Percentiles rank a stretch among this genome's conserved stretches.
Evolutionary conservation across 345 rosid species (phyloP).

Genomic region (Camelina neglecta): DNA sequence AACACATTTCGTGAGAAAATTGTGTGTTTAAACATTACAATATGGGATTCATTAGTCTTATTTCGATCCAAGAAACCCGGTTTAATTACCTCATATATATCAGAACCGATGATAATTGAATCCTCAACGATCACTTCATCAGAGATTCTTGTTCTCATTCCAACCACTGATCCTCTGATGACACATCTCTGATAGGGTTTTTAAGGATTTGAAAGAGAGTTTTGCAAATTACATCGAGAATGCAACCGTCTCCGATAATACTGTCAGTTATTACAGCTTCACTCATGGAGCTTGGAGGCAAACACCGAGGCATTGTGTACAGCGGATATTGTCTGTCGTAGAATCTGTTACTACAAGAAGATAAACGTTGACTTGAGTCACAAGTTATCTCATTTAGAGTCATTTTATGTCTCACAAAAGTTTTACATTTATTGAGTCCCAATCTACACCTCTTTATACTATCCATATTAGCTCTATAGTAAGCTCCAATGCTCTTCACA

Average conservation of each 20-base stretch:
- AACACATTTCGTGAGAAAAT: neutral
- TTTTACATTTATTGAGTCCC: conserved; percentile 44
- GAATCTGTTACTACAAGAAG: conserved; percentile 54
- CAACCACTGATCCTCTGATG: conserved; percentile 72
- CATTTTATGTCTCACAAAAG: conserved; percentile 12
- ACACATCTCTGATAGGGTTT: conserved; percentile 63
- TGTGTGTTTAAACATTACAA: neutral
- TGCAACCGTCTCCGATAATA: conserved; percentile 83
- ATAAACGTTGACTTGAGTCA: conserved; percentile 34
- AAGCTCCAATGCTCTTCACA: conserved; percentile 66
- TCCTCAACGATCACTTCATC: conserved; percentile 68
- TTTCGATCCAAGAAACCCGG: conserved; percentile 16
- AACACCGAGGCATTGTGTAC: conserved; percentile 69
- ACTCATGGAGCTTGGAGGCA: conserved; percentile 66
- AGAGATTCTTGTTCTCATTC: conserved; percentile 75
- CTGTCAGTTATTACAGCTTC: conserved; percentile 65
- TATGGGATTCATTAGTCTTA: neutral
- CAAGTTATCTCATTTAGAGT: conserved; percentile 23
- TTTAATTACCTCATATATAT: conserved; percentile 64
- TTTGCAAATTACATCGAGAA: conserved; percentile 61
- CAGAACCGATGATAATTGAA: conserved; percentile 80
- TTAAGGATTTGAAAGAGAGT: conserved; percentile 13
- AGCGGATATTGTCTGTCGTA: conserved; percentile 59
- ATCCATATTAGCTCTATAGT: conserved; percentile 81
- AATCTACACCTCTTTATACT: conserved; percentile 53